Evolutionary conservation across 2,329 filamentous ascomycete genomes (phyloP), one percentile per base, ranked within the genome.

Genomic region (Diplodia seriata): DNA sequence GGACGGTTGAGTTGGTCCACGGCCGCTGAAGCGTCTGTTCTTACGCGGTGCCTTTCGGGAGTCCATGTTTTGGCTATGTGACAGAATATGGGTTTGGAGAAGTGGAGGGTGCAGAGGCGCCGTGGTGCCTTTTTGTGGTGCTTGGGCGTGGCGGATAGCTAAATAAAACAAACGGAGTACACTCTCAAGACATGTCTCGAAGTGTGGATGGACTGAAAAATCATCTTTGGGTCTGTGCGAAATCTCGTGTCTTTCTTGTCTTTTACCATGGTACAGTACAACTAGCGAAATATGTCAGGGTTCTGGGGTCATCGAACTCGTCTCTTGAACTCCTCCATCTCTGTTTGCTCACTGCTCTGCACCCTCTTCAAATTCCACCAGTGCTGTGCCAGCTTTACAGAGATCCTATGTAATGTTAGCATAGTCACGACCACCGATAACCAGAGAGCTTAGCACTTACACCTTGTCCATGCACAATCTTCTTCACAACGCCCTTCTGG

Each of bases 381-480:
- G 66, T 59, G 80, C 82, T 14, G 81, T 83, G 7, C 83, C 83
- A 49, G 81, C 82, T 70, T 83, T 84, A 66, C 76, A 78, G 62
- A 81, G 70, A 72, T 80, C 79, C 70, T 72, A 55, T 1, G 26
- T 7, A 7, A 31, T 4, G 23, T 70, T 50, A 70, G 69, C 29
- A 53, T 31, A 9, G 3, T 29, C 4, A 9, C 4, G 23, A 36
- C 5, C 2, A 0, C 36, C 9, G 11, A 36, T 47, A 33, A 47
- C 18, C 9, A 12, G 9, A n/a, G n/a, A n/a, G 7, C 2, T 31
- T 14, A 14, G 51, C 26, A 76, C 79, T 76, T 72, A 80, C 79
- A 29, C 84, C 84, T 63, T 77, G 80, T 8, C 77, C 74, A 74
- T 85, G 83, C 57, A 85, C 83, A 20, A 86, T 77, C 74, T 76